Conservation (phyloP, 768 basidiomycete genomes). For the Leccinellum albellum region DNA sequence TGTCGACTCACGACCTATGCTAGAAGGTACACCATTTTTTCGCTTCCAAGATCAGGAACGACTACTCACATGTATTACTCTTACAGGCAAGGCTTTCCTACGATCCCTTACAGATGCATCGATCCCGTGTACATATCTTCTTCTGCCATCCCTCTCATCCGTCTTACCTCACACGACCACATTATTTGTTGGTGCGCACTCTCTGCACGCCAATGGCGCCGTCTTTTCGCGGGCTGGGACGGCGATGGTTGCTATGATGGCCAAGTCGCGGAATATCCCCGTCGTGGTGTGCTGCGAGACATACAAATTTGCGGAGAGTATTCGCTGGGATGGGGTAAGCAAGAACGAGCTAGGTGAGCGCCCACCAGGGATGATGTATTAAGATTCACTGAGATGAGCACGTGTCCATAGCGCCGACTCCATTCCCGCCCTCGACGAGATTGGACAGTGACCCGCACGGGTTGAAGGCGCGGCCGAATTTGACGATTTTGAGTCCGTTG, state of each 20-base stretch:
- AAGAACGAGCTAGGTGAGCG: slow-evolving; percentile 89
- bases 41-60: neutral
- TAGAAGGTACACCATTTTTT: slow-evolving; percentile 62
- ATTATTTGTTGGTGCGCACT: slow-evolving; percentile 89
- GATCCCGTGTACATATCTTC: slow-evolving; percentile 86
- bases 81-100: slow-evolving; percentile 73
- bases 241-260: slow-evolving; percentile 95
- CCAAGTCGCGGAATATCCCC: slow-evolving; percentile 82
- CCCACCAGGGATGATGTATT: neutral
- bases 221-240: slow-evolving; percentile 94
- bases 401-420: slow-evolving; percentile 26
- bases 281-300: slow-evolving; percentile 98
- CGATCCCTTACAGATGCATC: slow-evolving; percentile 59
- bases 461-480: slow-evolving; percentile 41
- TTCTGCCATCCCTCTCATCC: slow-evolving; percentile 82
- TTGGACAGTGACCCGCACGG: slow-evolving; percentile 5
- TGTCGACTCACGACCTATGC: slow-evolving; percentile 90
- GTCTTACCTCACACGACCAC: slow-evolving; percentile 78
- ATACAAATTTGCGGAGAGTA: slow-evolving; percentile 93
- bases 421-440: slow-evolving; percentile 18
- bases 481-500: slow-evolving; percentile 80
- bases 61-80: neutral
- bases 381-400: slow-evolving; percentile 1
- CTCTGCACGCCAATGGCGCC: slow-evolving; percentile 90
- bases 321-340: slow-evolving; percentile 90